phyloP scores from a whole-genome alignment of 2,329 filamentous ascomycete genomes.

The Paracamarosporium sp. region DNA sequence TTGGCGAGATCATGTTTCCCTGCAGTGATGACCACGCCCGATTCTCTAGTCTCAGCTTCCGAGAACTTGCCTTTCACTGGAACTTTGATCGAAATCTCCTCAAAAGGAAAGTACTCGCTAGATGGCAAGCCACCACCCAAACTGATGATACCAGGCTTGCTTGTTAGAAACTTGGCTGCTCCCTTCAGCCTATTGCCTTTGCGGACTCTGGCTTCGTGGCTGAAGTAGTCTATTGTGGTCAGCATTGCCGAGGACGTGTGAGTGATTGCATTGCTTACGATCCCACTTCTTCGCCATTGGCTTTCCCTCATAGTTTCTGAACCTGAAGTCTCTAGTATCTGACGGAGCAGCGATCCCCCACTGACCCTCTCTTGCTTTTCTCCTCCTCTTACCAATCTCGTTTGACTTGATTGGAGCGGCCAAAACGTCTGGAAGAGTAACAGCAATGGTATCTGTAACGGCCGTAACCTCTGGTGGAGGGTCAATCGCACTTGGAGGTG shows the following conservation, averaged over 20 bases:
- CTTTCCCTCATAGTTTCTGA: slow-evolving; percentile 67
- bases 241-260: neutral
- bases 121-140: slow-evolving; percentile 92
- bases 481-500: slow-evolving; percentile 45
- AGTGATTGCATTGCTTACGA: slow-evolving; percentile 60
- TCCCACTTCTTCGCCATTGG: slow-evolving; percentile 85
- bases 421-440: slow-evolving; percentile 59
- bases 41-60: slow-evolving; percentile 68
- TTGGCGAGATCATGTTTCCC: slow-evolving; percentile 84
- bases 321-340: slow-evolving; percentile 82
- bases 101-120: slow-evolving; percentile 90
- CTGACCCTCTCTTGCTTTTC: slow-evolving; percentile 72
- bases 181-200: slow-evolving; percentile 73
- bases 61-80: slow-evolving; percentile 74
- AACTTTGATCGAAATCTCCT: slow-evolving; percentile 76
- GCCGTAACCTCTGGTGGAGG: slow-evolving; percentile 43
- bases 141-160: slow-evolving; percentile 84
- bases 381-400: slow-evolving; percentile 71
- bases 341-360: slow-evolving; percentile 79
- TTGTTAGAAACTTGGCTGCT: slow-evolving; percentile 75
- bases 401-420: slow-evolving; percentile 61
- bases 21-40: slow-evolving; percentile 67
- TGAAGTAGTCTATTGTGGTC: slow-evolving; percentile 48
- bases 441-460: slow-evolving; percentile 55
- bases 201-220: slow-evolving; percentile 61